Base-by-base conservation (phyloP, 306 rosid species). In the Lablab purpureus region DNA sequence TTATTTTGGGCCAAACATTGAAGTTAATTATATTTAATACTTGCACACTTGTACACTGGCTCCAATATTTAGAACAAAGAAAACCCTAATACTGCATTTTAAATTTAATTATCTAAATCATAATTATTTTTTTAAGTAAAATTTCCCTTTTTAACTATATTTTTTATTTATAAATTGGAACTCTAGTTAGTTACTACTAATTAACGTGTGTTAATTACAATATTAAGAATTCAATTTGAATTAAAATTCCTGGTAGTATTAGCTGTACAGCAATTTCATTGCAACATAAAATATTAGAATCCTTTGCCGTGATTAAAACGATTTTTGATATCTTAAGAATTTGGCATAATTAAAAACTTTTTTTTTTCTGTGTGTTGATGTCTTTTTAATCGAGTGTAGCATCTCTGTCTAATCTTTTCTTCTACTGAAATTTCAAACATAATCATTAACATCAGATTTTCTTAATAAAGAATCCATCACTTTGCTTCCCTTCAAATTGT, bases 371-470 rank as follows among this genome's bases (percentile, higher is more conserved):
- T 10, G 6, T 19, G 68, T 13, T 64, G 27, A 66, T 55, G 54
- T 67, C 81, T 68, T 59, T 68, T 23, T 49, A 67, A 68, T 75
- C 4, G 73, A 67, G 83, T 19, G 10, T 34, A 54, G 47, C 59
- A 45, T 84, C 87, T 75, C 75, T 67, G 10, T 54, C 64, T 41
- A 54, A 75, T 63, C 63, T 18, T 40, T 67, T 43, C 40, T 71
- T 71, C 55, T 30, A 71, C 25, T 62, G 55, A 54, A 50, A 71
- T 51, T 63, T 76, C 70, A 77, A 82, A 71, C 85, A 71, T 64
- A 71, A 77, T 84, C 76, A 76, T 80, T 69, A 66, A 71, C 67
- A 18, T 25, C 17, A 34, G 80, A 80, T 80, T 71, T 84, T 55
- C 56, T 75, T 54, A 43, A 45, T 75, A 56, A 80, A 70, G 66